phyloP scores from a whole-genome alignment of 2,329 filamentous ascomycete genomes.

The Pseudogymnoascus sp. region DNA sequence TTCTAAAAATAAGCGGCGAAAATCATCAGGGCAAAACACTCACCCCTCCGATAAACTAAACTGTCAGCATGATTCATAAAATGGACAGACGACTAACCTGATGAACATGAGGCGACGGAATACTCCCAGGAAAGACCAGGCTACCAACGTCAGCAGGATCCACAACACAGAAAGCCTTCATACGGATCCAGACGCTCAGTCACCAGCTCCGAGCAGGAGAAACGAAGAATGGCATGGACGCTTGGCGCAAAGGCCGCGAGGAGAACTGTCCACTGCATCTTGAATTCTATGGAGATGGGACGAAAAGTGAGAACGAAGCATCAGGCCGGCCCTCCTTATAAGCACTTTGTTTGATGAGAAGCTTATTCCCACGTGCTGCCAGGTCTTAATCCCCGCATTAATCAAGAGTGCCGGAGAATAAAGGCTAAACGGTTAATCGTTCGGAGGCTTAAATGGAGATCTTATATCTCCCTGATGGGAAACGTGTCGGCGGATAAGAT shows the following conservation, averaged over 20 bases:
- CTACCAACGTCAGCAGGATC: background rate
- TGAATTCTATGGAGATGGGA: background rate
- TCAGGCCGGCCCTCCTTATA: background rate
- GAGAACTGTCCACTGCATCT: slow-evolving; percentile 12
- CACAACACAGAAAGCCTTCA: background rate
- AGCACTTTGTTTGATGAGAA: background rate
- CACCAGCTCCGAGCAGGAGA: slow-evolving; percentile 19
- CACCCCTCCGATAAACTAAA: background rate
- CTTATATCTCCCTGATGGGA: background rate
- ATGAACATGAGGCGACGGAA: slow-evolving; percentile 17
- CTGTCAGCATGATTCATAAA: background rate
- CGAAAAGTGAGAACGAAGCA: background rate
- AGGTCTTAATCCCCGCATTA: background rate
- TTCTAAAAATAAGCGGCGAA: slow-evolving; percentile 20
- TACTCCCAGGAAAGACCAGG: slow-evolving; percentile 15
- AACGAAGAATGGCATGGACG: slow-evolving; percentile 14
- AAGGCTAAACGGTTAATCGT: background rate
- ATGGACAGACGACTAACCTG: slow-evolving; percentile 15
- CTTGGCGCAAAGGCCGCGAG: slow-evolving; percentile 13
- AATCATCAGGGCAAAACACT: background rate
- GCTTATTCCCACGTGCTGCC: background rate
- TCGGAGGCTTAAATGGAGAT: background rate
- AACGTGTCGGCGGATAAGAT: background rate
- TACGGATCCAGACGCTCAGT: slow-evolving; percentile 19
- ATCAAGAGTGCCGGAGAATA: background rate